These are phyloP conservation scores for Mycena kentingensis DNA, from an alignment of 768 basidiomycete species.

Conservation along the genomic window DNA sequence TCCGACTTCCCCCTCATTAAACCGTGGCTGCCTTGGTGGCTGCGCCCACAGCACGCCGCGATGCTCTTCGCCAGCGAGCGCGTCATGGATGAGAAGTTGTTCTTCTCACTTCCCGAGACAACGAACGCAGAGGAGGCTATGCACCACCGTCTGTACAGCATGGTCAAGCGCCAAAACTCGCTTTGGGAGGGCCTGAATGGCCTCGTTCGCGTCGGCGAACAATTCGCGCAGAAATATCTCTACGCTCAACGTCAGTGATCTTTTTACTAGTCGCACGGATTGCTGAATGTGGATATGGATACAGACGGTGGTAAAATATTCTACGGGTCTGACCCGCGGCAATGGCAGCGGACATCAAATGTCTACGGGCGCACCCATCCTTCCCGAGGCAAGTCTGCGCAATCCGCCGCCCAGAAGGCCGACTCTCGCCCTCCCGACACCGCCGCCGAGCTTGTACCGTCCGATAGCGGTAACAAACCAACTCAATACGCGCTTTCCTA, in stretches of 20 bases:
- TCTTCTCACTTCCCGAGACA: not conserved
- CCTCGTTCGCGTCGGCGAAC: not conserved
- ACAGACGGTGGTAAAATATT: not conserved
- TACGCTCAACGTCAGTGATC: not conserved
- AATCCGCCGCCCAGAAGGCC: not conserved
- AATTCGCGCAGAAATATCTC: not conserved
- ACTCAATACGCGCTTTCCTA: too few relatives aligned
- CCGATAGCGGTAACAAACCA: too few relatives aligned
- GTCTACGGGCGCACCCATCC: not conserved
- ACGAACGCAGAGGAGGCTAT: not conserved
- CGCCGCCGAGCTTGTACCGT: not conserved
- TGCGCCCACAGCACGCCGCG: conserved; percentile 20
- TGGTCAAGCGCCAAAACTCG: not conserved
- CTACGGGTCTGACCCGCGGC: not conserved
- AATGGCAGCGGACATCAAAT: not conserved
- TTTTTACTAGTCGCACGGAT: not conserved
- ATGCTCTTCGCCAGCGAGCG: conserved; percentile 25
- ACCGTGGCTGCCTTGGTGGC: conserved; percentile 37
- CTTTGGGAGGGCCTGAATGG: not conserved
- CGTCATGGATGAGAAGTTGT: not conserved
- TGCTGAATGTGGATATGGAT: not conserved
- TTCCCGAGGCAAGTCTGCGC: not conserved
- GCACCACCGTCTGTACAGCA: not conserved
- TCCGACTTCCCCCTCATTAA: conserved; percentile 27
- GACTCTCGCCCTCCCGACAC: not conserved